phyloP scores from a whole-genome alignment of 2,329 filamentous ascomycete genomes.

The Basipetospora chlamydospora region DNA sequence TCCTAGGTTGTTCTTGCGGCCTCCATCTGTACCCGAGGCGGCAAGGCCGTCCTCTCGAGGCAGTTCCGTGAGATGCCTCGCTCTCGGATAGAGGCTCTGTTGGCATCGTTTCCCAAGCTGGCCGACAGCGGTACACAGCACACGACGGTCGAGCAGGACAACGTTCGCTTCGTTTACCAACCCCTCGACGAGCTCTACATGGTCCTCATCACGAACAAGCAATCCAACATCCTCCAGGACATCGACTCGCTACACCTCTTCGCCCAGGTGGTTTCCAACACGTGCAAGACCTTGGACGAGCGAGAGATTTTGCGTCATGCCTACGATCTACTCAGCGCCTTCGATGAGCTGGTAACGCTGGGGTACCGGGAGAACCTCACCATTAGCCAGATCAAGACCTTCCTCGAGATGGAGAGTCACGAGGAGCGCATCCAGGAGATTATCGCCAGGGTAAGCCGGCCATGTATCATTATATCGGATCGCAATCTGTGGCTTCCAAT shows the following conservation, averaged over 20 bases:
- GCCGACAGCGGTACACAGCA: conserved; percentile 93
- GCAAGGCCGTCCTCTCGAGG: conserved; percentile 94
- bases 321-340: conserved; percentile 89
- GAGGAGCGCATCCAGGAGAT: conserved; percentile 99
- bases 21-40: conserved; percentile 95
- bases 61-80: conserved; percentile 97
- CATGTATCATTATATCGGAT: conserved; percentile 4
- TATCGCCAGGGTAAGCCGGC: conserved; percentile 59
- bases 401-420: conserved; percentile 97
- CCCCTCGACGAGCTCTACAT: conserved; percentile 98
- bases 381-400: conserved; percentile 95
- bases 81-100: conserved; percentile 88
- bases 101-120: conserved; percentile 95
- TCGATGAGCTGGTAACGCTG: conserved; percentile 90
- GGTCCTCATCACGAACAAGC: conserved; percentile 97
- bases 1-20: conserved; percentile 88
- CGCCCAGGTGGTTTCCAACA: conserved; percentile 89
- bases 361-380: conserved; percentile 95
- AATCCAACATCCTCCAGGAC: conserved; percentile 98
- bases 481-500: background rate
- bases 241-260: conserved; percentile 98
- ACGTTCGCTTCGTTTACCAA: conserved; percentile 98
- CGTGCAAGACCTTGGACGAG: conserved; percentile 92
- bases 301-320: conserved; percentile 89
- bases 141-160: conserved; percentile 97